These are phyloP conservation scores for Cornus controversa DNA, from an alignment of 148 eudicot genomes.

Conservation along the genomic window DNA sequence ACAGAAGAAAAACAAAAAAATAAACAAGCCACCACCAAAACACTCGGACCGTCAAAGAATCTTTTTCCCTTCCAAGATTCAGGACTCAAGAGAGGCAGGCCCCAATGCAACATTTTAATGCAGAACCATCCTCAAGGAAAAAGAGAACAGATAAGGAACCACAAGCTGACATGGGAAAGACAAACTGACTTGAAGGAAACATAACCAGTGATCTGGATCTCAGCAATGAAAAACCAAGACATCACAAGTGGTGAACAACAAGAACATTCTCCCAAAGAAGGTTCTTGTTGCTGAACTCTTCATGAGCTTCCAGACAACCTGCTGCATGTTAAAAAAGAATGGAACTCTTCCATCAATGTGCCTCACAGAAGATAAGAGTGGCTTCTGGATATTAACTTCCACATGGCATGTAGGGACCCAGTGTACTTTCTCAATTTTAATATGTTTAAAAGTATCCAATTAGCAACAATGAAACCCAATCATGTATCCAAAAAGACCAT, in stretches of 20 bases:
- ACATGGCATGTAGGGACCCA: constrained; percentile 19
- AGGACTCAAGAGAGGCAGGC: background rate
- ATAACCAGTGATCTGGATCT: background rate
- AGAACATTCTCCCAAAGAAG: constrained; percentile 13
- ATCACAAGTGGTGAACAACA: constrained; percentile 9
- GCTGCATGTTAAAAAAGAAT: constrained; percentile 10
- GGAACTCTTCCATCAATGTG: constrained; percentile 21
- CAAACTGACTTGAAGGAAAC: background rate
- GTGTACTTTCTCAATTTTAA: constrained; percentile 23
- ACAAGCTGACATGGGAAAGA: background rate
- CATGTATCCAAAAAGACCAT: constrained; percentile 38
- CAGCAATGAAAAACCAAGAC: constrained; percentile 4
- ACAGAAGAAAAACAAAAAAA: too few species aligned
- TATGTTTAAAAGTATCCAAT: constrained; percentile 23
- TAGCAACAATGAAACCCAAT: constrained; percentile 34
- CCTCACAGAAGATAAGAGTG: constrained; percentile 16
- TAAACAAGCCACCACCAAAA: background rate
- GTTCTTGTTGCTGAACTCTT: constrained; percentile 12
- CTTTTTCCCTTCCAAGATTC: background rate
- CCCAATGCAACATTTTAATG: background rate
- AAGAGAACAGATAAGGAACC: constrained; percentile 3
- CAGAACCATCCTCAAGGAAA: constrained; percentile 11
- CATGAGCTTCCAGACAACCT: constrained; percentile 7
- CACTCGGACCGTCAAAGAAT: constrained; percentile 4
- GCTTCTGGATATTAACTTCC: constrained; percentile 4